phyloP scores from a whole-genome alignment of 495 filamentous ascomycete species.

The Podospora sp. region DNA sequence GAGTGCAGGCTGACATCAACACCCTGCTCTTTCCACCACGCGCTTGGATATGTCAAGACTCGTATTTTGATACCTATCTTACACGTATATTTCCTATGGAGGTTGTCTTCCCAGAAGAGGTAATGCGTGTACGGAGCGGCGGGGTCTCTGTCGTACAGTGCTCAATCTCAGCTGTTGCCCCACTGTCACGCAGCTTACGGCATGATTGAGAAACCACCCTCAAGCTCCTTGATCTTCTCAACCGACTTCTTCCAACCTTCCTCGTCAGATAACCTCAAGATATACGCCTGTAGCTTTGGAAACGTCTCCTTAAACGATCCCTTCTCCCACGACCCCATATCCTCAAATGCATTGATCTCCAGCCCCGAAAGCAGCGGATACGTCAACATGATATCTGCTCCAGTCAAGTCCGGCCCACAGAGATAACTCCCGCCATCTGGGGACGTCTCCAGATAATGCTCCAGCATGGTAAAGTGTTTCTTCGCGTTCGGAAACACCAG shows the following conservation, averaged over 20 bases:
- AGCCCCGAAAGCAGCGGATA: slow-evolving; percentile 68
- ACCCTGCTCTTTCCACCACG: too few species aligned
- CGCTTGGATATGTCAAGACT: too few species aligned
- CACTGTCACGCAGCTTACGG: slow-evolving; percentile 3
- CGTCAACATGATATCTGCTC: slow-evolving; percentile 76
- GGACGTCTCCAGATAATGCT: slow-evolving; percentile 67
- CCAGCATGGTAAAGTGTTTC: slow-evolving; percentile 69
- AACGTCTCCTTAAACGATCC: slow-evolving; percentile 34
- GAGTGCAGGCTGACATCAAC: too few species aligned
- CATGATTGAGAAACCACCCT: slow-evolving; percentile 54
- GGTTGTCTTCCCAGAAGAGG: too few species aligned
- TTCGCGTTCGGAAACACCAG: slow-evolving; percentile 68
- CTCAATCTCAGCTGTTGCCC: too few species aligned
- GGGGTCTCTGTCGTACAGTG: too few species aligned
- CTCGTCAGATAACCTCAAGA: slow-evolving; percentile 58
- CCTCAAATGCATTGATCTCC: slow-evolving; percentile 58
- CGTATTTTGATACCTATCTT: too few species aligned
- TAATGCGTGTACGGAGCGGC: too few species aligned
- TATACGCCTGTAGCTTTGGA: slow-evolving; percentile 61
- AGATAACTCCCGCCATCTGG: slow-evolving; percentile 66
- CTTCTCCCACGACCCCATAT: slow-evolving; percentile 38
- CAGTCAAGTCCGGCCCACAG: slow-evolving; percentile 69
- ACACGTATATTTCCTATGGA: too few species aligned
- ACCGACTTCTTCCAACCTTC: slow-evolving; percentile 60
- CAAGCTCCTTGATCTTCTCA: slow-evolving; percentile 64